These are phyloP conservation scores for Lactifluus volemus DNA, from an alignment of 768 basidiomycete species.

Conservation along the genomic window DNA sequence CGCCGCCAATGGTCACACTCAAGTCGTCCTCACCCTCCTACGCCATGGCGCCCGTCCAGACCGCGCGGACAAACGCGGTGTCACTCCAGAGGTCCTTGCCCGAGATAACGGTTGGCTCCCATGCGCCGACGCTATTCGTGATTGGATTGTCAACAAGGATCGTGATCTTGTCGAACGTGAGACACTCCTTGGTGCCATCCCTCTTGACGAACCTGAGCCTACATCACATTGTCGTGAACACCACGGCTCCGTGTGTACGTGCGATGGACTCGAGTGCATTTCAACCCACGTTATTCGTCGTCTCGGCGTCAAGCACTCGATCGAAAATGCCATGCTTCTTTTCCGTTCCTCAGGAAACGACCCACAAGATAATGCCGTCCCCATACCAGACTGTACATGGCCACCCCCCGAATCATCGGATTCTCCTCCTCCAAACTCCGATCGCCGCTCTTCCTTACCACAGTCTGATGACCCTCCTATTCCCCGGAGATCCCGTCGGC, in stretches of 20 bases:
- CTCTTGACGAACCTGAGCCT: conserved; percentile 26
- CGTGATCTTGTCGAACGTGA: conserved; percentile 49
- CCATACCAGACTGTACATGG: conserved; percentile 2
- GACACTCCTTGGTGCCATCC: conserved; percentile 9
- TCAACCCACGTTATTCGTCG: conserved; percentile 24
- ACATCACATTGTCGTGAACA: conserved; percentile 29
- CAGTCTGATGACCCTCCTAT: conserved; percentile 19
- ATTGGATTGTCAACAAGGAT: conserved; percentile 58
- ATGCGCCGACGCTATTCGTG: conserved; percentile 63
- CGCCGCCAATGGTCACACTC: conserved; percentile 84
- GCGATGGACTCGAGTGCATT: conserved; percentile 7
- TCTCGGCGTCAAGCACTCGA: conserved; percentile 67
- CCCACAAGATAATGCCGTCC: conserved; percentile 2
- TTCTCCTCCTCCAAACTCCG: not conserved
- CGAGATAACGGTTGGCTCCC: conserved; percentile 71
- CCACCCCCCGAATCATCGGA: conserved; percentile 9
- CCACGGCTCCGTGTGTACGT: conserved; percentile 10
- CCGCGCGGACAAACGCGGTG: conserved; percentile 82
- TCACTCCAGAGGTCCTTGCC: conserved; percentile 81
- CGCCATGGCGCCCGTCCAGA: conserved; percentile 76
- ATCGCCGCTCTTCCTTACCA: conserved; percentile 9
- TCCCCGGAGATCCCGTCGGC: conserved; percentile 22
- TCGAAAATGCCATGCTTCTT: conserved; percentile 47
- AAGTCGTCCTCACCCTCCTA: conserved; percentile 71
- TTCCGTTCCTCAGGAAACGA: conserved; percentile 5